A percentile compares a stretch with the other conserved stretches of the same genome.
These are phyloP conservation scores for Cystoisospora suis DNA, from an alignment of 169 alveolate genomes.

Conservation along the genomic window DNA sequence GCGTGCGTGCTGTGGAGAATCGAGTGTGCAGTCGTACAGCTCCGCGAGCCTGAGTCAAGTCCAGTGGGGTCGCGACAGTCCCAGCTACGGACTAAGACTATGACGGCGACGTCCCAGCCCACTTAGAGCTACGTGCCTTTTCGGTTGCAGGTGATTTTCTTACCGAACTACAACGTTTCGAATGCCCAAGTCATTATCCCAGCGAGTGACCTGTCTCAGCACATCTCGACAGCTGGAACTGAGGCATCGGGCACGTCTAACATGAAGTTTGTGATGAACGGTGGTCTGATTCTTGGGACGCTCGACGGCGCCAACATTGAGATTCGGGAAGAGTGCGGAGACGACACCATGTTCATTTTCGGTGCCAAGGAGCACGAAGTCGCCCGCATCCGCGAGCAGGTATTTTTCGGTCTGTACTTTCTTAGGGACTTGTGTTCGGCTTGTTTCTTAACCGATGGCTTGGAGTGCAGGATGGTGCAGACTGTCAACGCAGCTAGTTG, in stretches of 20 bases:
- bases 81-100: no score
- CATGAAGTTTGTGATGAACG: constrained; percentile 96
- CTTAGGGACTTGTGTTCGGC: no score
- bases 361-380: constrained; percentile 91
- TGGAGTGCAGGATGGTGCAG: no score
- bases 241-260: constrained; percentile 96
- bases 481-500: no score
- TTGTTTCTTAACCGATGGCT: no score
- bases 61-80: no score
- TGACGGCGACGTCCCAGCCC: background rate
- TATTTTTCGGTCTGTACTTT: no score
- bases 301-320: constrained; percentile 97
- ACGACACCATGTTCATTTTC: constrained; percentile 91
- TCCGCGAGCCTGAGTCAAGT: no score
- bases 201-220: constrained; percentile 92
- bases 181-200: constrained; percentile 91
- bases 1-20: no score
- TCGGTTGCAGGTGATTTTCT: constrained; percentile 74
- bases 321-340: constrained; percentile 92
- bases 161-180: constrained; percentile 93
- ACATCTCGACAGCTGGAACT: constrained; percentile 94
- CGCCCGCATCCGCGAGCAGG: constrained; percentile 77
- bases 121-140: background rate
- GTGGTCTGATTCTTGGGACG: constrained; percentile 92
- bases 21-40: no score